Evolutionary conservation across 1,284 basidiomycete genomes (phyloP).

Genomic region (Cerrena zonata): DNA sequence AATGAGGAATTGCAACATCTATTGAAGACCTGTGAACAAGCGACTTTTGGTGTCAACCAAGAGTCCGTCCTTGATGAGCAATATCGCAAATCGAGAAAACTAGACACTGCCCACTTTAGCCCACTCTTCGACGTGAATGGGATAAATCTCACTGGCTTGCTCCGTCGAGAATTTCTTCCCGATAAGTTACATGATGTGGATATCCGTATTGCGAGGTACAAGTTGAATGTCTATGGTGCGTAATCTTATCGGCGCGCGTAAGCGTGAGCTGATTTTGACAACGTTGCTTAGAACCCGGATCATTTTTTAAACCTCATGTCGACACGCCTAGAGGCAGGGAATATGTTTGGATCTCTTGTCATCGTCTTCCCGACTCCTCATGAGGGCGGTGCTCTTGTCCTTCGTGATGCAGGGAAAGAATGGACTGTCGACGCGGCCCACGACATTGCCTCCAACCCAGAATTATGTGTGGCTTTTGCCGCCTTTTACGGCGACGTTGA

Average conservation of each 20-base stretch:
- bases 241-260: not conserved
- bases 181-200: constrained; percentile 9
- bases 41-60: constrained; percentile 20
- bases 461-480: constrained; percentile 22
- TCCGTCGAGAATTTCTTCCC: constrained; percentile 12
- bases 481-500: constrained; percentile 38
- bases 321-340: constrained; percentile 29
- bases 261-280: not conserved
- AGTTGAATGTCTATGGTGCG: constrained; percentile 28
- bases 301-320: constrained; percentile 35
- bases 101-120: constrained; percentile 18
- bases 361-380: constrained; percentile 32
- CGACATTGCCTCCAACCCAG: not conserved
- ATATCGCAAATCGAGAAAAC: constrained; percentile 23
- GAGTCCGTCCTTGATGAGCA: constrained; percentile 20
- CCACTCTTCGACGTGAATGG: constrained; percentile 15
- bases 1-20: constrained; percentile 11
- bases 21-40: constrained; percentile 16
- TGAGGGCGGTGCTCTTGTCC: constrained; percentile 29
- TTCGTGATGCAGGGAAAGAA: constrained; percentile 20
- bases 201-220: constrained; percentile 22
- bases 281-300: constrained; percentile 13
- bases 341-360: constrained; percentile 39
- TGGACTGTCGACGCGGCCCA: constrained; percentile 24
- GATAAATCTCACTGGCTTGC: constrained; percentile 11